Evolutionary conservation across 73 alveolate genomes (phyloP), one percentile per base, ranked within the genome.

Genomic region (Paramecium sexaurelia): DNA sequence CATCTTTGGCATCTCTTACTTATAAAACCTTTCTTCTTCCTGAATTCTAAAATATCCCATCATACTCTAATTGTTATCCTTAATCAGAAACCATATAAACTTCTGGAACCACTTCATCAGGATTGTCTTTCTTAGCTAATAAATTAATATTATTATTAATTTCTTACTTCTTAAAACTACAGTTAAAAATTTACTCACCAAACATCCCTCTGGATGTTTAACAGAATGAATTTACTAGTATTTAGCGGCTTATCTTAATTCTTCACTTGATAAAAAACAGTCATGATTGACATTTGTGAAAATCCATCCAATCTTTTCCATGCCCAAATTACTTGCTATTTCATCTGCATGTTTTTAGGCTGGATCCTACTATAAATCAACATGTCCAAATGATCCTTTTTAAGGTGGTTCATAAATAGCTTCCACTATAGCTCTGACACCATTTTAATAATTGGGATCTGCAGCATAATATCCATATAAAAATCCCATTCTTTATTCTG

Each of bases 381-480:
- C 97, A 29, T 98, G 98, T 39, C 97, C 90, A 32, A 57, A 27
- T 22, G 84, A 27, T 5, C 99, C 99, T 3, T 95, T 92, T 94
- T 98, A 99, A 39, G 99, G 99, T 10, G 99, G 99, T 92, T 98
- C 99, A 92, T 98, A 98, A 55, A 98, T 86, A 47, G 99, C 98
- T 93, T 98, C 99, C 13, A 98, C 96, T 57, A 98, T 95, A 0
- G 99, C 99, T 82, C 99, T 92, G 0, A 98, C 98, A 22, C 99
- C 99, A 69, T 97, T 98, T 37, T 97, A 96, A 92, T 97, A 98
- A 92, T 97, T 97, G 13, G 99, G 99, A 92, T 98, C 99, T 92
- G 97, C 98, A 73, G 99, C 98, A 93, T 98, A 98, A 93, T 98
- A 98, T 29, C 99, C 99, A 85, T 97, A 98, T 92, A 98, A 95